Conservation (phyloP, 2,329 filamentous ascomycete genomes). For the Teratosphaeria viscida region DNA sequence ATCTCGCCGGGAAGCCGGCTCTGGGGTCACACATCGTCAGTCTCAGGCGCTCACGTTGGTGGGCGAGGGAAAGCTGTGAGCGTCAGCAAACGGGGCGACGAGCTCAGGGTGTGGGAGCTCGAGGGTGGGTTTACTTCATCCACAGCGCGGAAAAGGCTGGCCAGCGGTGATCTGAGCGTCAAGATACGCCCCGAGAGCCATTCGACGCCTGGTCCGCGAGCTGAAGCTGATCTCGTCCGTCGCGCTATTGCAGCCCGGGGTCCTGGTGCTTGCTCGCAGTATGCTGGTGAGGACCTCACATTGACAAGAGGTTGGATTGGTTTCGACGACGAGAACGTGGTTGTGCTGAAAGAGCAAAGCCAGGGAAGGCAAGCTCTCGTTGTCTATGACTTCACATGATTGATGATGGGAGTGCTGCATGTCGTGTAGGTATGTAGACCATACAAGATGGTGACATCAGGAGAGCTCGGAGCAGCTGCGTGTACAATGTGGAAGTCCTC, state of each 20-base stretch:
- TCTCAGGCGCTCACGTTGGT: constrained; percentile 76
- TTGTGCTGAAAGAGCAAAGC: constrained; percentile 63
- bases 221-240: constrained; percentile 12
- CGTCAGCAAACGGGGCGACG: constrained; percentile 65
- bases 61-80: constrained; percentile 79
- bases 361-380: constrained; percentile 62
- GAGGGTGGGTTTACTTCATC: constrained; percentile 54
- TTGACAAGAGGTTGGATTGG: constrained; percentile 58
- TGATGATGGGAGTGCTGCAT: background rate
- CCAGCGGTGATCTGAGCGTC: constrained; percentile 43
- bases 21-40: constrained; percentile 86
- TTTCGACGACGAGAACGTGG: constrained; percentile 87
- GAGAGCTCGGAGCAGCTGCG: too few species aligned
- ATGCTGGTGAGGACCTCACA: constrained; percentile 19
- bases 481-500: background rate
- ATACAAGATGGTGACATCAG: too few species aligned
- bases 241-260: background rate
- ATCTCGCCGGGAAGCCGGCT: constrained; percentile 66
- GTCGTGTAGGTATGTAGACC: background rate
- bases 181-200: constrained; percentile 29
- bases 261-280: constrained; percentile 5
- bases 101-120: constrained; percentile 72
- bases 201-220: background rate
- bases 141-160: constrained; percentile 31
- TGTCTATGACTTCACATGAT: constrained; percentile 76